Evolutionary conservation across 257 asterid species (phyloP).

Genomic region (Scutellaria minor): DNA sequence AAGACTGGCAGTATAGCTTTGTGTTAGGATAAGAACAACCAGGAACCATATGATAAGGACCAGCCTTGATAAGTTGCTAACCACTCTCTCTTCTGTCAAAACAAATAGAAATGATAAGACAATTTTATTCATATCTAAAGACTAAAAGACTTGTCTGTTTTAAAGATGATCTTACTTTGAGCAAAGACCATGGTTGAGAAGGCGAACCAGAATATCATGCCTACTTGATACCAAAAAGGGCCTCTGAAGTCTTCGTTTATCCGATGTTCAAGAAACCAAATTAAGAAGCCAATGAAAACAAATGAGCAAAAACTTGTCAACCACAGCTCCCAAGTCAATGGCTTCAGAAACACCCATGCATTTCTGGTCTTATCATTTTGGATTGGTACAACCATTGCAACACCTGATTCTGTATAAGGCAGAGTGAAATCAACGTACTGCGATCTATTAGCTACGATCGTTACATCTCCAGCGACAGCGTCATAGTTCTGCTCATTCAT

Average conservation of each 20-base stretch:
- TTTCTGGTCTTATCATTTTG: constrained; percentile 29
- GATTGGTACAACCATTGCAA: constrained; percentile 49
- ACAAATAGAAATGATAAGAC: no score
- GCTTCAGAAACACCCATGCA: constrained; percentile 54
- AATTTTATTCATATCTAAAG: not conserved
- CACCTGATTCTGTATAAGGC: constrained; percentile 60
- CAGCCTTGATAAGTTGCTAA: constrained; percentile 49
- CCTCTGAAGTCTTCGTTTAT: constrained; percentile 52
- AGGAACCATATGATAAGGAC: constrained; percentile 51
- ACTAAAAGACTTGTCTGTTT: not conserved
- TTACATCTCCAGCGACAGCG: constrained; percentile 52
- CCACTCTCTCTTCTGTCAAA: constrained; percentile 48
- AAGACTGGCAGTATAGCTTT: constrained; percentile 61
- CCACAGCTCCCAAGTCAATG: constrained; percentile 57
- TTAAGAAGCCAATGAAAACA: constrained; percentile 46
- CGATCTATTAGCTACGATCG: constrained; percentile 57
- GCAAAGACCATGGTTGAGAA: constrained; percentile 65
- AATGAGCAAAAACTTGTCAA: constrained; percentile 44
- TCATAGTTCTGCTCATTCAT: constrained; percentile 40
- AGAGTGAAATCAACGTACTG: constrained; percentile 54
- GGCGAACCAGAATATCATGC: constrained; percentile 56
- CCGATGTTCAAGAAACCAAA: constrained; percentile 59
- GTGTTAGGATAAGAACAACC: constrained; percentile 52
- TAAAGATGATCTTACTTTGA: constrained; percentile 41
- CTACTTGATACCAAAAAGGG: constrained; percentile 48